phyloP scores from a whole-genome alignment of 78 protist species.

The Chrysochromulina parva region DNA sequence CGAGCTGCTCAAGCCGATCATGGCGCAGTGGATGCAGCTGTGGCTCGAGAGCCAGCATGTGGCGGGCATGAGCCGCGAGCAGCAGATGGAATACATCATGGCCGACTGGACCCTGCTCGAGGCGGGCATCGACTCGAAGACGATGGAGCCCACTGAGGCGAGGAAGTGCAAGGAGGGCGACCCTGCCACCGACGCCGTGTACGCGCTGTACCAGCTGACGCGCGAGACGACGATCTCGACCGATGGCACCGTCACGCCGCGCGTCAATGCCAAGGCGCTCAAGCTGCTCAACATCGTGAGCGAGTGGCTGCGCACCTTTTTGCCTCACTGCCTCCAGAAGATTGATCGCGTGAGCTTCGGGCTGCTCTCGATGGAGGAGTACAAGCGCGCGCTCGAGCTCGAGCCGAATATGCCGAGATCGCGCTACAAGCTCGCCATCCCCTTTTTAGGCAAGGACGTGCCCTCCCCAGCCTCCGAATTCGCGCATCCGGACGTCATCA shows the following conservation, averaged over 20 bases:
- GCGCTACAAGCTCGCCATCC: constrained; percentile 39
- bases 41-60: constrained; percentile 22
- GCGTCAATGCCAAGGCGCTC: not conserved
- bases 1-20: not conserved
- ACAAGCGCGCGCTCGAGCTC: not conserved
- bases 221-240: too few relatives aligned
- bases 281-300: constrained; percentile 50
- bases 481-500: constrained; percentile 64
- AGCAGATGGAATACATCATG: not conserved
- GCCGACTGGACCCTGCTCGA: not conserved
- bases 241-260: not conserved
- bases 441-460: constrained; percentile 53
- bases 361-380: not conserved
- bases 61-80: not conserved
- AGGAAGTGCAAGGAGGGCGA: too few relatives aligned
- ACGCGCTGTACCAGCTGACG: too few relatives aligned
- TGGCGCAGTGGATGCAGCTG: constrained; percentile 22
- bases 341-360: not conserved
- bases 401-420: constrained; percentile 36
- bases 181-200: not conserved
- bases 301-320: constrained; percentile 49
- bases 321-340: constrained; percentile 58
- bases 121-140: not conserved
- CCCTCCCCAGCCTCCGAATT: constrained; percentile 55
- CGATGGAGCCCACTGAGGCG: not conserved